These are phyloP conservation scores for Cytospora piceae DNA, from an alignment of 2,329 filamentous ascomycete genomes.

Conservation along the genomic window DNA sequence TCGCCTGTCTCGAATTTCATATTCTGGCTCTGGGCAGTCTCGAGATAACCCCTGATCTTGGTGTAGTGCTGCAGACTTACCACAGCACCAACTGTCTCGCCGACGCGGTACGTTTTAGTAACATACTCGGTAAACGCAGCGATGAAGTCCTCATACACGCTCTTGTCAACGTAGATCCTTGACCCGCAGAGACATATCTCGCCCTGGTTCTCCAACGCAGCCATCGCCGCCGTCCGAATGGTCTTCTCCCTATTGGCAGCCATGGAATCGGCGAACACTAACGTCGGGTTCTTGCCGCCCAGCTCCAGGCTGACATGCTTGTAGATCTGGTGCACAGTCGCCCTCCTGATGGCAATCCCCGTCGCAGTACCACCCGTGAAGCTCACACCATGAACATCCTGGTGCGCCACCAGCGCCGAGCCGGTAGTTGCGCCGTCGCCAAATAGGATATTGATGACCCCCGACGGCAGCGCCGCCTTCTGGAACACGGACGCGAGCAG, in stretches of 20 bases:
- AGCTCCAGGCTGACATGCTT: constrained; percentile 41
- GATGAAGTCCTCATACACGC: constrained; percentile 47
- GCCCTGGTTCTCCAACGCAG: constrained; percentile 41
- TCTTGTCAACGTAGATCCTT: constrained; percentile 55
- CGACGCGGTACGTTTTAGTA: constrained; percentile 31
- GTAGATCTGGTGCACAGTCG: constrained; percentile 39
- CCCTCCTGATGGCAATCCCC: constrained; percentile 39
- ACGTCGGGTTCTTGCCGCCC: constrained; percentile 56
- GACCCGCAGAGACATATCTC: constrained; percentile 45
- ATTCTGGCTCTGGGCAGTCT: constrained; percentile 34
- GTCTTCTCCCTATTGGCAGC: constrained; percentile 54
- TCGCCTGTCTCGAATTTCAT: constrained; percentile 35
- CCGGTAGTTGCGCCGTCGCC: constrained; percentile 41
- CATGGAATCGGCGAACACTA: constrained; percentile 54
- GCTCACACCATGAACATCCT: constrained; percentile 37
- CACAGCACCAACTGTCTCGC: constrained; percentile 37
- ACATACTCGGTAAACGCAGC: constrained; percentile 34
- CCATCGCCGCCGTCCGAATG: constrained; percentile 49
- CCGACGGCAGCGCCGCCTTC: constrained; percentile 36
- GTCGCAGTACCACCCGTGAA: constrained; percentile 42
- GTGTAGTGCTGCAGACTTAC: constrained; percentile 37
- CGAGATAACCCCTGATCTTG: constrained; percentile 37
- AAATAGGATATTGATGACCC: constrained; percentile 41
- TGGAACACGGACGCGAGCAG: constrained; percentile 36
- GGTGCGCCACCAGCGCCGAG: constrained; percentile 36